Evolutionary conservation across 164 flowering plant species (phyloP), one percentile per base, ranked within the genome.

Genomic region (Sextonia rubra): DNA sequence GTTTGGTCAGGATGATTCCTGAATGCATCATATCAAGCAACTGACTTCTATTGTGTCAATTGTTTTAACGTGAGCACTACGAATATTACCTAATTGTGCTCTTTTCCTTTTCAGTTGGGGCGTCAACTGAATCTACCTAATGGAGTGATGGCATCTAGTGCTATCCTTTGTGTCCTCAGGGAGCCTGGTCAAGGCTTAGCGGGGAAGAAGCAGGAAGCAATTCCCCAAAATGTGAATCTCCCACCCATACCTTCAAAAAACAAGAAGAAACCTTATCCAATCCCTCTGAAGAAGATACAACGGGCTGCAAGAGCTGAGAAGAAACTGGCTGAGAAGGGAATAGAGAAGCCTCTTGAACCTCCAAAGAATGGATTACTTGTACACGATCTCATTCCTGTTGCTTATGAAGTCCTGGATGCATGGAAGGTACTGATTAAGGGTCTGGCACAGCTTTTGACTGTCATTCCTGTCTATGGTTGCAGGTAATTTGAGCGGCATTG

Each of bases 401-500:
- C 99, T 25, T 74, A 91, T 80, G 84, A 88, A 68, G 91, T 91
- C 26, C 65, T 93, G n/a, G 93, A 86, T 74, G 91, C 96, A 22
- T 93, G 98, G 99, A 89, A 89, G 81, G 68, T 78, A 75, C 75
- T 95, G 77, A 90, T 95, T 60, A 81, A 81, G 80, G 99, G 98
- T 27, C 71, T 95, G 74, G 84, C 96, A 29, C 91, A 88, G 84
- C 89, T 95, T 32, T 47, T 93, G 84, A 91, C 90, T 47, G 86
- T 86, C n/a, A 76, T 95, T 83, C 98, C 98, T n/a, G 93, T 91
- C 47, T 79, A 91, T 83, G 97, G 87, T 72, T 95, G 98, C 87
- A 92, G 93, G 99, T 93, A 83, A 62, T 47, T 73, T 55, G 27
- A 12, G 44, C 1, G 44, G 44, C 44, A 37, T 6, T 52, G 12